Evolutionary conservation across 306 rosid genomes (phyloP).

Genomic region (Vicia faba): DNA sequence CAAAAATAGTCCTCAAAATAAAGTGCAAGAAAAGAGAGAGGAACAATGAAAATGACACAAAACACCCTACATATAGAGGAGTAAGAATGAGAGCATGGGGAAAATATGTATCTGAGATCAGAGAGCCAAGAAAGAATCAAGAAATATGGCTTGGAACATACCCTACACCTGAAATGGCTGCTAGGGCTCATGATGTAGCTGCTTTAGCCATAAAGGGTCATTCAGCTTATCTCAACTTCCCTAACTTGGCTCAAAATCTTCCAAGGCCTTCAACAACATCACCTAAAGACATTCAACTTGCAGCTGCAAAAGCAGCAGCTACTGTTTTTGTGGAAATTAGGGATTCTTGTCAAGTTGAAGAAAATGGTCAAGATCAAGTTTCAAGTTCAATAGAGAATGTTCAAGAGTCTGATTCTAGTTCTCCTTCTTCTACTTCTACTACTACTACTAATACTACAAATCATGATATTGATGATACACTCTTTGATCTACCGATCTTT

Average conservation of each 20-base stretch:
- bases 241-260: slow-evolving; percentile 56
- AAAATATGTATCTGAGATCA: slow-evolving; percentile 89
- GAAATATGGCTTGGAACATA: slow-evolving; percentile 94
- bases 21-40: slow-evolving; percentile 48
- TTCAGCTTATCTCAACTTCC: slow-evolving; percentile 84
- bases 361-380: slow-evolving; percentile 27
- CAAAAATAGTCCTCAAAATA: slow-evolving; percentile 26
- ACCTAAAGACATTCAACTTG: slow-evolving; percentile 91
- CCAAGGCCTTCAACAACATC: slow-evolving; percentile 67
- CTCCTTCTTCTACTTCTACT: slow-evolving; percentile 35
- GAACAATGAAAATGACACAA: slow-evolving; percentile 35
- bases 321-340: slow-evolving; percentile 34
- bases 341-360: slow-evolving; percentile 31
- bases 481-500: slow-evolving; percentile 94
- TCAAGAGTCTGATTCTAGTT: slow-evolving; percentile 40
- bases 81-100: slow-evolving; percentile 91
- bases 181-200: slow-evolving; percentile 93
- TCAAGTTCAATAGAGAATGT: slow-evolving; percentile 43
- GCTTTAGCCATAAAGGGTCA: slow-evolving; percentile 81
- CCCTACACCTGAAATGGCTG: slow-evolving; percentile 89
- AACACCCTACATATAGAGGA: slow-evolving; percentile 71
- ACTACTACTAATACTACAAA: slow-evolving; percentile 7
- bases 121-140: slow-evolving; percentile 86
- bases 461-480: slow-evolving; percentile 48
- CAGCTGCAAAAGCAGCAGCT: slow-evolving; percentile 81